These are phyloP conservation scores for Neurospora tetraspora DNA, from an alignment of 495 filamentous ascomycete genomes.

Conservation along the genomic window DNA sequence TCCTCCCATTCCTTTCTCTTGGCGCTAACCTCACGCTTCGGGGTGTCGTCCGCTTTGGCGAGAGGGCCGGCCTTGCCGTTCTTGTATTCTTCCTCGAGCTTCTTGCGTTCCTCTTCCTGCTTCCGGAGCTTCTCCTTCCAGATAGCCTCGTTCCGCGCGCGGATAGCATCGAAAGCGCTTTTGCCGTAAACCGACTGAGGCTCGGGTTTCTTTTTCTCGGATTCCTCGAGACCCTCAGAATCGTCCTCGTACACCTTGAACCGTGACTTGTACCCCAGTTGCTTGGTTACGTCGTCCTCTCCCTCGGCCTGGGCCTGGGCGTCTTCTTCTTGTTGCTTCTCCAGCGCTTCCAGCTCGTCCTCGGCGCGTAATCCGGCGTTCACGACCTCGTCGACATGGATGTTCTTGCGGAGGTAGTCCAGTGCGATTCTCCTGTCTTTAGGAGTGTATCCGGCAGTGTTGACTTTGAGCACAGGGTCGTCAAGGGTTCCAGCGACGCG, in stretches of 20 bases:
- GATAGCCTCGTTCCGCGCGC: constrained; percentile 32
- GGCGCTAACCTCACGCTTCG: constrained; percentile 23
- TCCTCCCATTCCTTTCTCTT: constrained; percentile 26
- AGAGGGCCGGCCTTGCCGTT: constrained; percentile 39
- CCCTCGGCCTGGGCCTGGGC: constrained; percentile 13
- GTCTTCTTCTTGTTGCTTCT: constrained; percentile 41
- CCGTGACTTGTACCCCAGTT: constrained; percentile 22
- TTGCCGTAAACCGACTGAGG: constrained; percentile 28
- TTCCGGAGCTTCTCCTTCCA: constrained; percentile 37
- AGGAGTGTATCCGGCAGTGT: constrained; percentile 23
- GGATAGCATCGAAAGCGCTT: constrained; percentile 40
- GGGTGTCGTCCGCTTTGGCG: constrained; percentile 25
- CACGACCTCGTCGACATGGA: constrained; percentile 68
- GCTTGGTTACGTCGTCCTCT: constrained; percentile 7
- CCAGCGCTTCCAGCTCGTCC: constrained; percentile 50
- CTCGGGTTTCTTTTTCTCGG: constrained; percentile 2
- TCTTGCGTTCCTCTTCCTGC: constrained; percentile 38
- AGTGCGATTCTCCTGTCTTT: constrained; percentile 41
- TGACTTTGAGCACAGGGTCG: constrained; percentile 27
- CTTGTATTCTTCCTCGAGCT: constrained; percentile 39
- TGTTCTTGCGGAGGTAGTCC: constrained; percentile 54
- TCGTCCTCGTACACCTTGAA: constrained; percentile 17
- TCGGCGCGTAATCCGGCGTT: constrained; percentile 45
- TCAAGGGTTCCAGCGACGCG: constrained; percentile 69
- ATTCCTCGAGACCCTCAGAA: constrained; percentile 1